Percentiles rank a stretch among this genome's conserved stretches.
Evolutionary conservation across 2,329 filamentous ascomycete genomes (phyloP).

Genomic region (Seiridium unicorne): DNA sequence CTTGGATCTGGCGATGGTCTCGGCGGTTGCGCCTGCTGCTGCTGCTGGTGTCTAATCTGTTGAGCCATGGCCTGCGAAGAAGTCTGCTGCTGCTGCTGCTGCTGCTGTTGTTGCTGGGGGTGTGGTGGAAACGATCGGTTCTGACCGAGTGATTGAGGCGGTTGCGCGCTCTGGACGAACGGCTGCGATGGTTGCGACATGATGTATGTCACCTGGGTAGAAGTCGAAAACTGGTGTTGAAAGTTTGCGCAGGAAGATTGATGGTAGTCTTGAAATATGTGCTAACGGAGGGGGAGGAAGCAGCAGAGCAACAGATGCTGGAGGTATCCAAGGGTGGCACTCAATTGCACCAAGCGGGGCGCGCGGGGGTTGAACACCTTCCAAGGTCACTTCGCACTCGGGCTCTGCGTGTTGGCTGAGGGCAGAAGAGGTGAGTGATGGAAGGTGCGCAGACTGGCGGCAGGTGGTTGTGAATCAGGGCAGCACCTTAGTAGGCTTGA

Average conservation of each 20-base stretch:
- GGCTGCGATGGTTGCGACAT: slow-evolving; percentile 27
- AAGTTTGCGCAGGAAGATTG: background rate
- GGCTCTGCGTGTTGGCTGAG: background rate
- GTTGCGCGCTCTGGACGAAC: slow-evolving; percentile 17
- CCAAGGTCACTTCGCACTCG: background rate
- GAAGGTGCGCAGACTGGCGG: background rate
- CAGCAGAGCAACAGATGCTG: background rate
- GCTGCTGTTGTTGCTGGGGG: background rate
- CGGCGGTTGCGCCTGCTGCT: background rate
- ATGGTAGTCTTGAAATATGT: background rate
- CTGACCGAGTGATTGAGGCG: slow-evolving; percentile 30
- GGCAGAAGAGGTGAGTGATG: background rate
- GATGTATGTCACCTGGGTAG: background rate
- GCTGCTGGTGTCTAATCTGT: slow-evolving; percentile 1
- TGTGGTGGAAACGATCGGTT: slow-evolving; percentile 30
- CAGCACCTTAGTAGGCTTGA: slow-evolving; percentile 1
- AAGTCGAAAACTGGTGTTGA: background rate
- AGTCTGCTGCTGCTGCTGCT: slow-evolving; percentile 1
- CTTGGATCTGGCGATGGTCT: background rate
- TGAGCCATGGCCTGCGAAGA: background rate
- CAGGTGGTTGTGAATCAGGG: background rate
- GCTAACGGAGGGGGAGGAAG: background rate
- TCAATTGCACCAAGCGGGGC: background rate
- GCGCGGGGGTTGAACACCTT: background rate
- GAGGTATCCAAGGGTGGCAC: background rate